A percentile compares a stretch with the other conserved stretches of the same genome.
phyloP scores from a whole-genome alignment of 306 rosid species.

The Pterocarpus santalinus region DNA sequence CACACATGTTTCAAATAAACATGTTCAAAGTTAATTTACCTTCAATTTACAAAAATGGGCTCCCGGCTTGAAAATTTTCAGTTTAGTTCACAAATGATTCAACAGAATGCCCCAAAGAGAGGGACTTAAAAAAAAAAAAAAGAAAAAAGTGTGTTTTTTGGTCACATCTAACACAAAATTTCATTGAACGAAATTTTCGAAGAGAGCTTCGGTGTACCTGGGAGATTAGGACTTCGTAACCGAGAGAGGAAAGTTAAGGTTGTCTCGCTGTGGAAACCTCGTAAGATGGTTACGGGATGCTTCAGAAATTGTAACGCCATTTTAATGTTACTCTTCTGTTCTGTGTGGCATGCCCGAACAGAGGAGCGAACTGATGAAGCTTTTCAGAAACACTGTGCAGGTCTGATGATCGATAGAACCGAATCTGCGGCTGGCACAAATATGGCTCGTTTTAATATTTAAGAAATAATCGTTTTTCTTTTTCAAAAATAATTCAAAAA shows the following conservation, averaged over 20 bases:
- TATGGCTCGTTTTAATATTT: too few species aligned
- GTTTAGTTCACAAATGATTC: not conserved
- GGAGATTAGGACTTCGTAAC: slow-evolving; percentile 38
- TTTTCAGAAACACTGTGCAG: too few species aligned
- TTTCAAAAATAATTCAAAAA: too few species aligned
- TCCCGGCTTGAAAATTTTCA: not conserved
- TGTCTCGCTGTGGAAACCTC: slow-evolving; percentile 44
- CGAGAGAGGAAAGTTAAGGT: slow-evolving; percentile 47
- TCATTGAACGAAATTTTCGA: too few species aligned
- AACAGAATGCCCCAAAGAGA: not conserved
- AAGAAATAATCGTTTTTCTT: too few species aligned
- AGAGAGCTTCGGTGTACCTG: slow-evolving; percentile 27
- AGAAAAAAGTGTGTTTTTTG: not conserved
- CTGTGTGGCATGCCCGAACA: too few species aligned
- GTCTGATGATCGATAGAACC: too few species aligned
- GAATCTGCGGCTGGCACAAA: too few species aligned
- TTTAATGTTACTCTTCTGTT: not conserved
- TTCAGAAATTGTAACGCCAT: slow-evolving; percentile 68
- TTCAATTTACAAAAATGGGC: not conserved
- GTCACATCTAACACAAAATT: too few species aligned
- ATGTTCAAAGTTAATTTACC: not conserved
- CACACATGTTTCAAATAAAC: not conserved
- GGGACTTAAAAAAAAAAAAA: too few species aligned
- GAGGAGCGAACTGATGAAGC: too few species aligned
- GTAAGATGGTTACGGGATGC: slow-evolving; percentile 49